Evolutionary conservation across 2,329 filamentous ascomycete genomes (phyloP).

Genomic region (Pseudogymnoascus sp.): DNA sequence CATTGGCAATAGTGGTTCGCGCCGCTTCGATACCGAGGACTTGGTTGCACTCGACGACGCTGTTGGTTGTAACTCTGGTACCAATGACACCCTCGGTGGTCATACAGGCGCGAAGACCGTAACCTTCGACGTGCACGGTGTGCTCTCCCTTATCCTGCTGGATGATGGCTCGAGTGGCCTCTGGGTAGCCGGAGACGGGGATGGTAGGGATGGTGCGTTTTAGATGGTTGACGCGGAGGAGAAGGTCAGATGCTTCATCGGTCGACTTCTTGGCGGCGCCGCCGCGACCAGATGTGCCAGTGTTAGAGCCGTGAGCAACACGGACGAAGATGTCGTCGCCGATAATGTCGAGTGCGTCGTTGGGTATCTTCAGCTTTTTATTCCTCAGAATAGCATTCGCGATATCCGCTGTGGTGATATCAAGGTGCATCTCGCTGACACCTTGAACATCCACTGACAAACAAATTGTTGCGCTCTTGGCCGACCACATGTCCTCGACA

Average conservation of each 20-base stretch:
- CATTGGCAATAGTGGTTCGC: slow-evolving; percentile 75
- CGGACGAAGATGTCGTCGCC: slow-evolving; percentile 63
- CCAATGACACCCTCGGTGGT: slow-evolving; percentile 87
- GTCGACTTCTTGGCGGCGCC: slow-evolving; percentile 23
- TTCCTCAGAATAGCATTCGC: slow-evolving; percentile 66
- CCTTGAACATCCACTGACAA: slow-evolving; percentile 75
- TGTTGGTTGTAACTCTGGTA: slow-evolving; percentile 67
- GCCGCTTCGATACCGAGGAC: slow-evolving; percentile 95
- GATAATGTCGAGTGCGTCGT: slow-evolving; percentile 55
- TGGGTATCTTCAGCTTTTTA: slow-evolving; percentile 72
- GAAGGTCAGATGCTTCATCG: slow-evolving; percentile 53
- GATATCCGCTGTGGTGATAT: slow-evolving; percentile 67
- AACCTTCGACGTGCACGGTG: slow-evolving; percentile 84
- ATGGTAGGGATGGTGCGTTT: slow-evolving; percentile 74
- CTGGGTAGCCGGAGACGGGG: slow-evolving; percentile 83
- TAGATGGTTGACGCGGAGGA: slow-evolving; percentile 75
- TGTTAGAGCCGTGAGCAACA: slow-evolving; percentile 50
- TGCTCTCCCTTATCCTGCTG: slow-evolving; percentile 64
- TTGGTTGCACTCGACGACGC: slow-evolving; percentile 78
- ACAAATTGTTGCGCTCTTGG: slow-evolving; percentile 64
- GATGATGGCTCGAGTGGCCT: slow-evolving; percentile 80
- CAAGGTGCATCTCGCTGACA: slow-evolving; percentile 72
- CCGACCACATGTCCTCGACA: slow-evolving; percentile 84
- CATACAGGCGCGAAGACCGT: slow-evolving; percentile 83
- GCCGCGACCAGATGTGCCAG: slow-evolving; percentile 25